These are phyloP conservation scores for Blastobotrys arbuscula DNA, from an alignment of 1,139 yeast genomes.

Conservation along the genomic window DNA sequence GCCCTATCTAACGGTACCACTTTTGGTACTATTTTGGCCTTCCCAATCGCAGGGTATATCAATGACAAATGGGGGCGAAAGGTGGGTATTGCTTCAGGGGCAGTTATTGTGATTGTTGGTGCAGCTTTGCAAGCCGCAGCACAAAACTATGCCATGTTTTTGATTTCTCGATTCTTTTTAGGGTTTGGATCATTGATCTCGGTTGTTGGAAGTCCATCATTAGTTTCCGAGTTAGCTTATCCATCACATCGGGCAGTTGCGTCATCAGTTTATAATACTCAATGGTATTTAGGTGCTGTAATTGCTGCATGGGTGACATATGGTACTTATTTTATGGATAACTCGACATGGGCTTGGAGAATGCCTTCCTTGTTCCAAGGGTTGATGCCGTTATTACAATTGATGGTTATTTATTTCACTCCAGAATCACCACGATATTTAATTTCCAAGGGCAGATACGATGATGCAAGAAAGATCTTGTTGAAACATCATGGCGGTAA, in stretches of 20 bases:
- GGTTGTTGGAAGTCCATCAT: constrained; percentile 37
- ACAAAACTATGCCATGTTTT: constrained; percentile 9
- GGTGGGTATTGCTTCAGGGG: constrained; percentile 8
- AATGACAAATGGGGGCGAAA: constrained; percentile 12
- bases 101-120: constrained; percentile 8
- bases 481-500: constrained; percentile 11
- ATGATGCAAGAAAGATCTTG: constrained; percentile 43
- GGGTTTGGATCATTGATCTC: constrained; percentile 35
- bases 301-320: constrained; percentile 52
- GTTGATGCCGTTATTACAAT: constrained; percentile 37
- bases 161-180: constrained; percentile 10
- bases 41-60: constrained; percentile 10
- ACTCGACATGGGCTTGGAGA: constrained; percentile 40
- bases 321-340: constrained; percentile 35
- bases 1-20: constrained; percentile 18
- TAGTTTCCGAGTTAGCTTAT: constrained; percentile 38
- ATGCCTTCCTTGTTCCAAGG: constrained; percentile 41
- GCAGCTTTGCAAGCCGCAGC: constrained; percentile 13
- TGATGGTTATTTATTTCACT: constrained; percentile 27
- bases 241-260: constrained; percentile 43
- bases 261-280: constrained; percentile 45
- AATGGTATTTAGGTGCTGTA: constrained; percentile 51
- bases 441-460: constrained; percentile 60
- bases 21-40: constrained; percentile 11
- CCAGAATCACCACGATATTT: constrained; percentile 73